Evolutionary conservation across 2,329 filamentous ascomycete species (phyloP).

Genomic region (Ilyonectria sp.): DNA sequence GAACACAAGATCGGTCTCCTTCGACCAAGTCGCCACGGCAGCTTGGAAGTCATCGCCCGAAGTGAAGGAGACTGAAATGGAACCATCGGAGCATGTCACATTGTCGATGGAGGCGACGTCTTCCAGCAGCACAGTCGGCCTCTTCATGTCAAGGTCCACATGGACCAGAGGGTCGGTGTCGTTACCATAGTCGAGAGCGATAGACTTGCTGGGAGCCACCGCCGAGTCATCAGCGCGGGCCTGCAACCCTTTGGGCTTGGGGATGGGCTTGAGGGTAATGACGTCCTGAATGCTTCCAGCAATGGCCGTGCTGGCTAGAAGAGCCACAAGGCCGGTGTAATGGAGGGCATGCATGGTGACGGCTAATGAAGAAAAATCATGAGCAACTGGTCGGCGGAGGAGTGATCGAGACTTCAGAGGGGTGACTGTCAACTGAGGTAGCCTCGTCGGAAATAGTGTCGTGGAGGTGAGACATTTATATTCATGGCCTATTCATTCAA

Average conservation of each 20-base stretch:
- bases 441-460: too few relatives aligned
- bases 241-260: not conserved
- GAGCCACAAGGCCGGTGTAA: not conserved
- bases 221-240: slow-evolving; percentile 1
- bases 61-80: slow-evolving; percentile 10
- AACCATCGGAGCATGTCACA: not conserved
- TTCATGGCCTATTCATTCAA: too few relatives aligned
- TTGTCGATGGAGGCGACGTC: slow-evolving; percentile 10
- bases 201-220: slow-evolving; percentile 11
- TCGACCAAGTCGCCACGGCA: slow-evolving; percentile 7
- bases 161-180: slow-evolving; percentile 11
- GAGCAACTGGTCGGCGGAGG: too few relatives aligned
- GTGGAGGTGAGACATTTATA: too few relatives aligned
- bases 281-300: slow-evolving; percentile 9
- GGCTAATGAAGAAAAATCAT: too few relatives aligned
- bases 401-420: too few relatives aligned
- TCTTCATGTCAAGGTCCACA: slow-evolving; percentile 17
- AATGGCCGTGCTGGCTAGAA: not conserved
- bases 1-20: slow-evolving; percentile 48
- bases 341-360: not conserved
- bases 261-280: slow-evolving; percentile 11
- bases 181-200: slow-evolving; percentile 12
- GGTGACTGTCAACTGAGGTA: too few relatives aligned
- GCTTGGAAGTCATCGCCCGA: slow-evolving; percentile 4
- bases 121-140: slow-evolving; percentile 5